phyloP scores from a whole-genome alignment of 345 rosid species.

The Brassica napus region DNA sequence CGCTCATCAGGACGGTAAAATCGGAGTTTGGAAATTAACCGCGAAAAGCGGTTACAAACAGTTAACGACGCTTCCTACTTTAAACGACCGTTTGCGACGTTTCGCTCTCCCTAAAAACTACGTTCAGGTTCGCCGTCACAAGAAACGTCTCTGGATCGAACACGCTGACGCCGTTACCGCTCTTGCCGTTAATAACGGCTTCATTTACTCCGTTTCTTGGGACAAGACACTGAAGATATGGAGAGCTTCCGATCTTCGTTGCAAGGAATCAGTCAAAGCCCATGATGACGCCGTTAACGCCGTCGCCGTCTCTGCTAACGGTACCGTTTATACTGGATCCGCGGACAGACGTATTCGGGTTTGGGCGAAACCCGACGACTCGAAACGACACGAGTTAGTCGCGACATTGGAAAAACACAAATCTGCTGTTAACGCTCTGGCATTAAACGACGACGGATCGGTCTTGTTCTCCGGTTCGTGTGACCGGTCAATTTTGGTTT shows the following conservation, averaged over 20 bases:
- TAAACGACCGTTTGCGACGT: constrained; percentile 69
- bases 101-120: constrained; percentile 78
- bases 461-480: constrained; percentile 86
- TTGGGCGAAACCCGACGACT: constrained; percentile 58
- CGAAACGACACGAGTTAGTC: constrained; percentile 52
- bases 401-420: constrained; percentile 82
- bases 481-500: constrained; percentile 88
- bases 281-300: constrained; percentile 92
- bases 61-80: constrained; percentile 66
- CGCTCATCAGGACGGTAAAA: constrained; percentile 82
- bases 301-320: constrained; percentile 61
- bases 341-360: constrained; percentile 80
- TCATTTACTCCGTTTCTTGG: constrained; percentile 87
- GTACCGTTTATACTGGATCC: constrained; percentile 83
- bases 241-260: constrained; percentile 67
- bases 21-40: constrained; percentile 78
- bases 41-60: constrained; percentile 46
- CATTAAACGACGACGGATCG: constrained; percentile 70
- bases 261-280: constrained; percentile 69
- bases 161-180: constrained; percentile 88
- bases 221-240: constrained; percentile 78
- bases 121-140: constrained; percentile 78
- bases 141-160: constrained; percentile 74
- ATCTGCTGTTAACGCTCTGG: constrained; percentile 86
- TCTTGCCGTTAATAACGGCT: constrained; percentile 56